Evolutionary conservation across 1,284 basidiomycete genomes (phyloP), one percentile per base, ranked within the genome.

Genomic region (Testicularia cyperi): DNA sequence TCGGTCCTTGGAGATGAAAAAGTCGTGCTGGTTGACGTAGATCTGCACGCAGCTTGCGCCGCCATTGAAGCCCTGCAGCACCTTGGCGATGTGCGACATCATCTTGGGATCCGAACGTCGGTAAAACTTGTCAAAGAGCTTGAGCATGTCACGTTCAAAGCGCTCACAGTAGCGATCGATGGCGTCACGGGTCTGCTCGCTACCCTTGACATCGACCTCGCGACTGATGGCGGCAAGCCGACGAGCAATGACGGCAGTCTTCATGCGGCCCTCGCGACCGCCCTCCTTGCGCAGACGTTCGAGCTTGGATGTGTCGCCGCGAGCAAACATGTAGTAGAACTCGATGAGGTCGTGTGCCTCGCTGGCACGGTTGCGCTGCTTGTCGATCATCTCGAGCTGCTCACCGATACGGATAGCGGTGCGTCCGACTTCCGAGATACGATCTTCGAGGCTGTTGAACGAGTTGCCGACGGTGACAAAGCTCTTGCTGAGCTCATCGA

Each of bases 1-100:
- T 26, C 68, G 84, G 73, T 95, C 91, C 37, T 74, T 76, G 33
- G 63, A 68, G 48, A 76, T 76, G 64, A 76, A 76, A 24, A 74
- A 76, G 77, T 98, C 95, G 74, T 98, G 95, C 78, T 98, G 95
- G 71, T 98, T 99, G 56, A 99, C 95, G 74, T 98, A 99, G 22
- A 98, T 90, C 78, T 97, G 92, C 5, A 98, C 89, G 74, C 94
- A 98, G 5, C 90, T 92, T 27, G 87, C 83, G 9, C 95, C 95
- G 4, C 95, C 95, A 68, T 99, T 99, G 80, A 99, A 99, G 74
- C 96, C 94, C 32, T 96, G 84, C 4, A 99, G 80, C 2, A 92
- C 95, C 79, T 92, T 89, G 2, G 95, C 94, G 72, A 94, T 97
- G 75, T 98, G 95, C 79, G 91, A 90, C 95, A 99, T 99, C 87